These are phyloP conservation scores for Fonsecaea pugnacius DNA, from an alignment of 2,329 filamentous ascomycete genomes.

Conservation along the genomic window DNA sequence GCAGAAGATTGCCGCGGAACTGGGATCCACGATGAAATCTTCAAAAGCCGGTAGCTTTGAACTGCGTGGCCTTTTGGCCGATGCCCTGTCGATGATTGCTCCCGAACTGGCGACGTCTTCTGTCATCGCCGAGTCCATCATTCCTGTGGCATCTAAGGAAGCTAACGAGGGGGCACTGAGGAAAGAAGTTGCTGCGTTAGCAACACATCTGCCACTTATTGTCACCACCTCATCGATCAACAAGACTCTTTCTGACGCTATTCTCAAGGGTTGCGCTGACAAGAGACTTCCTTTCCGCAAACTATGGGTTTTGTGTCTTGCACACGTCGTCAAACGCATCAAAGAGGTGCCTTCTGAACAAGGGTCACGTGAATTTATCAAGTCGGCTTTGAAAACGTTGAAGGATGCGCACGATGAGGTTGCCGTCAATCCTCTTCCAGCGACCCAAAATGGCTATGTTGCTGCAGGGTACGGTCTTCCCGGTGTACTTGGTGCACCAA, in stretches of 20 bases:
- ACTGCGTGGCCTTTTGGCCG: constrained; percentile 79
- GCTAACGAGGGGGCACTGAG: constrained; percentile 81
- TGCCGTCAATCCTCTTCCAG: constrained; percentile 73
- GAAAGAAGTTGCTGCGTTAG: constrained; percentile 74
- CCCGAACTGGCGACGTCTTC: constrained; percentile 65
- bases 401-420: constrained; percentile 76
- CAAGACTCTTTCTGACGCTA: constrained; percentile 69
- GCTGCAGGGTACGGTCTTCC: constrained; percentile 69
- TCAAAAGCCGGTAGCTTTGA: constrained; percentile 84
- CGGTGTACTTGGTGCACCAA: constrained; percentile 41
- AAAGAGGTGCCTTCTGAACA: constrained; percentile 49
- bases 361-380: constrained; percentile 50
- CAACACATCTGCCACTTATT: constrained; percentile 66
- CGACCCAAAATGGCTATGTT: constrained; percentile 81
- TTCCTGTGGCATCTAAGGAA: constrained; percentile 76
- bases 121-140: constrained; percentile 69
- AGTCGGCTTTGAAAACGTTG: constrained; percentile 56
- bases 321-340: constrained; percentile 31
- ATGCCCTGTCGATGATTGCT: constrained; percentile 72
- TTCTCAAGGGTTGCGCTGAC: constrained; percentile 80
- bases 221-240: constrained; percentile 68
- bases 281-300: constrained; percentile 79
- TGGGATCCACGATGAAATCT: constrained; percentile 76
- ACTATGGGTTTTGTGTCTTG: constrained; percentile 69
- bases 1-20: constrained; percentile 73